Conservation (phyloP, 371 early-diverging fungal species). For the Syncephalastrum racemosum region DNA sequence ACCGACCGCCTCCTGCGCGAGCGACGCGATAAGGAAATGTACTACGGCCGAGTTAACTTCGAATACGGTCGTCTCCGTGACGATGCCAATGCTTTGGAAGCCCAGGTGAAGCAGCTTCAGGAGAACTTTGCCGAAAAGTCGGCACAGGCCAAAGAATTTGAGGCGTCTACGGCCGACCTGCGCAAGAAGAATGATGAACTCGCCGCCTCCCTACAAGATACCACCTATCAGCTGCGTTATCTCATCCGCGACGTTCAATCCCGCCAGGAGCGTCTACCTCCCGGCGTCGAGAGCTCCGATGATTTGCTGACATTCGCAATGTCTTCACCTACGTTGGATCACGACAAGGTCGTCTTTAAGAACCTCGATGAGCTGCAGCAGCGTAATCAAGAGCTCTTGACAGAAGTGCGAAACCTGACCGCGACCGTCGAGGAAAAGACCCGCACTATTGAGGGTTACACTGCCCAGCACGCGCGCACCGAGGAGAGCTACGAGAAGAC, state of each 20-base stretch:
- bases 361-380: constrained; percentile 19
- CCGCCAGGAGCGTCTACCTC: constrained; percentile 12
- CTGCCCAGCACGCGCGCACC: constrained; percentile 4
- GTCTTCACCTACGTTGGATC: constrained; percentile 9
- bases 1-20: constrained; percentile 17
- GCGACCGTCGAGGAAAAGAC: constrained; percentile 8
- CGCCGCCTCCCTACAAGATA: constrained; percentile 16
- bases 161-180: no score
- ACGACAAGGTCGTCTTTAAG: constrained; percentile 22
- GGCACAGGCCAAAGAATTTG: no score
- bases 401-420: constrained; percentile 10
- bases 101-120: no score
- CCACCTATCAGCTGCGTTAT: constrained; percentile 25
- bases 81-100: constrained; percentile 3
- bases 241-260: constrained; percentile 21
- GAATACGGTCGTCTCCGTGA: constrained; percentile 11
- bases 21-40: constrained; percentile 13
- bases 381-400: constrained; percentile 16
- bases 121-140: no score
- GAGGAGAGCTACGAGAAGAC: constrained; percentile 1
- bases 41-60: constrained; percentile 14
- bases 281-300: constrained; percentile 8
- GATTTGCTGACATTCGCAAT: constrained; percentile 15
- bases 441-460: not conserved
- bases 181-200: not conserved